phyloP scores from a whole-genome alignment of 2,329 filamentous ascomycete genomes.

The Diaporthe citrichinensis region DNA sequence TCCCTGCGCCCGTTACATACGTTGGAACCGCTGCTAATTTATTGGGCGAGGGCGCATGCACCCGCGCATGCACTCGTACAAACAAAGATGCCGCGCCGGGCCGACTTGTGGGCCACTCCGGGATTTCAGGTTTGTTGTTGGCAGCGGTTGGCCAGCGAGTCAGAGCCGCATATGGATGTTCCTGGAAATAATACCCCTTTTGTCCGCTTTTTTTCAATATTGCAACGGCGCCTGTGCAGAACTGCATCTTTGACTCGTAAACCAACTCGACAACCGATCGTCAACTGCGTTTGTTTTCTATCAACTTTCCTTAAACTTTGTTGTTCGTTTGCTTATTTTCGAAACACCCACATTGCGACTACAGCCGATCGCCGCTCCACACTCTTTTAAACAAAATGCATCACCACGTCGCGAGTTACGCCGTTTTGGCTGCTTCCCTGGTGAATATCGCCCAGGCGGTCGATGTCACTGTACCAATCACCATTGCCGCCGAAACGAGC shows the following conservation, averaged over 20 bases:
- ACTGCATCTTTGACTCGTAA: neutral
- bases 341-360: neutral
- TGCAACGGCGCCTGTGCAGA: neutral
- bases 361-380: constrained; percentile 9
- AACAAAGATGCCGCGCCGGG: constrained; percentile 12
- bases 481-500: constrained; percentile 8
- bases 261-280: neutral
- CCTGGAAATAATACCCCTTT: constrained; percentile 28
- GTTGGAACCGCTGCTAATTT: neutral
- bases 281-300: neutral
- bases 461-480: constrained; percentile 2
- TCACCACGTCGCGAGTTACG: constrained; percentile 1
- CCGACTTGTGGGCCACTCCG: constrained; percentile 26
- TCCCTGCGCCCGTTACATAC: neutral
- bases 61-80: neutral
- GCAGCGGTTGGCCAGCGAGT: constrained; percentile 28
- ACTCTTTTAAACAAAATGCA: constrained; percentile 24
- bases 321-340: neutral
- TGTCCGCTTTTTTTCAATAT: constrained; percentile 11
- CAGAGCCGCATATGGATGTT: neutral
- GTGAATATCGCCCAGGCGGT: neutral
- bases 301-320: neutral
- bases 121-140: constrained; percentile 30
- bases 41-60: constrained; percentile 14
- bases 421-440: constrained; percentile 21